phyloP scores from a whole-genome alignment of 495 filamentous ascomycete genomes.

The Podospora anserina region DNA sequence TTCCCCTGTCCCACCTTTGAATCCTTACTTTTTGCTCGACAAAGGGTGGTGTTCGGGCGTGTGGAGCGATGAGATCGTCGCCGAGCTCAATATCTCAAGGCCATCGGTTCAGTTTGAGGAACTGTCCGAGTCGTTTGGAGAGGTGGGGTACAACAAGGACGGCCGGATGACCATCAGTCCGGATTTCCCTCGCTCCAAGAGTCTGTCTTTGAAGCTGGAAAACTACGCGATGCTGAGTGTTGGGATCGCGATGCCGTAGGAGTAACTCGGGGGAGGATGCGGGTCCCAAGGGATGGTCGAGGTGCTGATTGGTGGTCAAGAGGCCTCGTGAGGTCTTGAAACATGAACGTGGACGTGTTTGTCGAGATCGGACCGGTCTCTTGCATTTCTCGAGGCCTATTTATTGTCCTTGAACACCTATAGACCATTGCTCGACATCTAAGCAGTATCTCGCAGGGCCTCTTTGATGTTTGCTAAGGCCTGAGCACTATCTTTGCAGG shows the following conservation, averaged over 20 bases:
- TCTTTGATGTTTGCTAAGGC: too few species aligned
- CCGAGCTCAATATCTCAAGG: constrained; percentile 50
- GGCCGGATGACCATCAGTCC: constrained; percentile 48
- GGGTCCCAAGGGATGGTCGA: too few species aligned
- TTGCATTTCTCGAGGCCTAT: too few species aligned
- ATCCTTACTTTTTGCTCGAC: constrained; percentile 62
- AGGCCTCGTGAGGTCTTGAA: too few species aligned
- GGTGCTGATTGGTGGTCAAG: too few species aligned
- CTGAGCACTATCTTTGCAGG: too few species aligned
- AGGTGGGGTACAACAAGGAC: constrained; percentile 50
- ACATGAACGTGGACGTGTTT: too few species aligned
- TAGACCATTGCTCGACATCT: too few species aligned
- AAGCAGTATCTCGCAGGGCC: too few species aligned
- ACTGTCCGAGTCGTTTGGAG: constrained; percentile 54
- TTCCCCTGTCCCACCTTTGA: constrained; percentile 55
- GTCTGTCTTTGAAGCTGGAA: constrained; percentile 45
- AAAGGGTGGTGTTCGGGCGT: constrained; percentile 59
- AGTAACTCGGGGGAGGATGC: background rate
- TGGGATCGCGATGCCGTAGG: constrained; percentile 23
- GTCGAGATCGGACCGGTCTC: too few species aligned
- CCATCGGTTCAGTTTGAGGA: constrained; percentile 56
- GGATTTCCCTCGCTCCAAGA: constrained; percentile 44
- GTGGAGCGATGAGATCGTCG: constrained; percentile 64
- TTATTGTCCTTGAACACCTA: too few species aligned
- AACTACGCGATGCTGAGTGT: constrained; percentile 46